phyloP scores from a whole-genome alignment of 2,329 filamentous ascomycete genomes.

The Arthrobotrys iridis region DNA sequence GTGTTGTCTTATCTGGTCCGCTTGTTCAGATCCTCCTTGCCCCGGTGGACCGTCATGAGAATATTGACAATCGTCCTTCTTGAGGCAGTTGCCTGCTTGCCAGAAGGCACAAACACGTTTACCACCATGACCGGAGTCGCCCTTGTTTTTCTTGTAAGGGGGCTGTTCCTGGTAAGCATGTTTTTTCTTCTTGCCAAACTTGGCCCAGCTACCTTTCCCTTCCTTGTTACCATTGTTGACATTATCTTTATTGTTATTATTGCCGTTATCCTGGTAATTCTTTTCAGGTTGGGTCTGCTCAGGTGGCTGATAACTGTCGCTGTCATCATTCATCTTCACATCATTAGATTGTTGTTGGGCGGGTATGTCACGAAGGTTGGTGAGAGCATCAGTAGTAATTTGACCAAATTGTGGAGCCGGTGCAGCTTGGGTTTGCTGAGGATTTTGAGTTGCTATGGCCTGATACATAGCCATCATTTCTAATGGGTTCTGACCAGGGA shows the following conservation, averaged over 20 bases:
- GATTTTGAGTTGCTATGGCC: slow-evolving; percentile 24
- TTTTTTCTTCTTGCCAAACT: slow-evolving; percentile 53
- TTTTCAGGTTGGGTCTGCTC: slow-evolving; percentile 36
- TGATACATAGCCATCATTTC: slow-evolving; percentile 54
- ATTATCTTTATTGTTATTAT: neutral
- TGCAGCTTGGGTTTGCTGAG: slow-evolving; percentile 10
- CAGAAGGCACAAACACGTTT: slow-evolving; percentile 51
- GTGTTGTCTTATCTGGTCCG: slow-evolving; percentile 51
- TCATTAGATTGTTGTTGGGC: neutral
- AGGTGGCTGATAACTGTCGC: slow-evolving; percentile 37
- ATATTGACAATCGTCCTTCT: slow-evolving; percentile 53
- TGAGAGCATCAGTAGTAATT: neutral
- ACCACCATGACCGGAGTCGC: slow-evolving; percentile 21
- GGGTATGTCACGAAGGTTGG: slow-evolving; percentile 1
- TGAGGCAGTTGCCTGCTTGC: slow-evolving; percentile 48
- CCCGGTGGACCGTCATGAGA: slow-evolving; percentile 50
- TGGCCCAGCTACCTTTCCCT: slow-evolving; percentile 49
- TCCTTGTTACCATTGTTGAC: slow-evolving; percentile 23
- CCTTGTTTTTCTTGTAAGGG: slow-evolving; percentile 48
- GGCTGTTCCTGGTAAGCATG: slow-evolving; percentile 42
- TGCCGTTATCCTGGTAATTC: slow-evolving; percentile 29
- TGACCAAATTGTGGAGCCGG: slow-evolving; percentile 18
- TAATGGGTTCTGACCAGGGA: slow-evolving; percentile 37
- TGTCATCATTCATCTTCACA: slow-evolving; percentile 46
- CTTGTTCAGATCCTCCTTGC: slow-evolving; percentile 47